Conservation (phyloP, 805 yeast genomes). For the Spathaspora arborariae region DNA sequence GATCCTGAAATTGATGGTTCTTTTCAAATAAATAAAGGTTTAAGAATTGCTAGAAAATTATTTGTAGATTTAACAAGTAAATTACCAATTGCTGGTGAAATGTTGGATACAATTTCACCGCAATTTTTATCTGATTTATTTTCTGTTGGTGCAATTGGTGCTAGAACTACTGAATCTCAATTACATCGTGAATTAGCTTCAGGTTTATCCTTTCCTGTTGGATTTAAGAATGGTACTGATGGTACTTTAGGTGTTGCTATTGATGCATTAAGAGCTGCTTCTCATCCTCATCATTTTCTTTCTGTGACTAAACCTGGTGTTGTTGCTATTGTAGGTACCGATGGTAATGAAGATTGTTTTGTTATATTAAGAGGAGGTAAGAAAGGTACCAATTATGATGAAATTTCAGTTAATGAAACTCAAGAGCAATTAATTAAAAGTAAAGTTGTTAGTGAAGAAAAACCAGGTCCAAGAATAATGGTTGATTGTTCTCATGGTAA, state of each 20-base stretch:
- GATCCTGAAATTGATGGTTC: slow-evolving; percentile 95
- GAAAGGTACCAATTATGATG: slow-evolving; percentile 85
- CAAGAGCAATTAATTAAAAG: slow-evolving; percentile 54
- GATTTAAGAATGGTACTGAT: slow-evolving; percentile 97
- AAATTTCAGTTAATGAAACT: slow-evolving; percentile 64
- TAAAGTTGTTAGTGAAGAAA: slow-evolving; percentile 42
- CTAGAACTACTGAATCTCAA: slow-evolving; percentile 98
- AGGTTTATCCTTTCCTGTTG: slow-evolving; percentile 95
- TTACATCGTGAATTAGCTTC: slow-evolving; percentile 96
- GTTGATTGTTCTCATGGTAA: slow-evolving; percentile 98
- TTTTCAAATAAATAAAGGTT: slow-evolving; percentile 92
- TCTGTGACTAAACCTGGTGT: slow-evolving; percentile 95
- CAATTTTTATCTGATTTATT: slow-evolving; percentile 90
- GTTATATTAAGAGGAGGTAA: slow-evolving; percentile 96
- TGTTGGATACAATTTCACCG: slow-evolving; percentile 97
- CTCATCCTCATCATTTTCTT: slow-evolving; percentile 90
- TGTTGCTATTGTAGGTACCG: slow-evolving; percentile 93
- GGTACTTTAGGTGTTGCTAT: slow-evolving; percentile 92
- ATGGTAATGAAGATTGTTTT: slow-evolving; percentile 88
- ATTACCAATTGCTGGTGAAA: slow-evolving; percentile 94
- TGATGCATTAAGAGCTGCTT: slow-evolving; percentile 90
- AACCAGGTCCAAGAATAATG: slow-evolving; percentile 70
- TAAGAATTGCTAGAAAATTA: slow-evolving; percentile 81
- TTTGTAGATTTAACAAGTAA: slow-evolving; percentile 77
- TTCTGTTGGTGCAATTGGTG: slow-evolving; percentile 97